Evolutionary conservation across 371 early-diverging fungal genomes (phyloP), one percentile per base, ranked within the genome.

Genomic region (Mucor sp.): DNA sequence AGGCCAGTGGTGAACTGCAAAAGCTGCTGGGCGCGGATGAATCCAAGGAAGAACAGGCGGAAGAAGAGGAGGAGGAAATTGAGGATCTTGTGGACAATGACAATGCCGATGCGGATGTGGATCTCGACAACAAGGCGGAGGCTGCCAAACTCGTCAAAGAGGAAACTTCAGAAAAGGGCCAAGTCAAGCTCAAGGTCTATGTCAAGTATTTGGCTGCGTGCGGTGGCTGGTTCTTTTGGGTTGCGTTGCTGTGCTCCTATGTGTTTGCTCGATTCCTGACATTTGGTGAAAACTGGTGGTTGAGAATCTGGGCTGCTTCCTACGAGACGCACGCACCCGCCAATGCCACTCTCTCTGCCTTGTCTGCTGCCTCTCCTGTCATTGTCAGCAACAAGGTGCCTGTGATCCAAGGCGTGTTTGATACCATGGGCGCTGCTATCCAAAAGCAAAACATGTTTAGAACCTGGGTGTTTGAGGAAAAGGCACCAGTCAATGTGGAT

Each of bases 141-240:
- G 75, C 77, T 4, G 71, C 72, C 11, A 80, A 83, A 56, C 68
- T 87, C 33, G 75, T 86, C 0, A 60, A 76, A 60, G 86, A 85
- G 27, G 74, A 84, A 64, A 48, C 66, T 28, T 66, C 74, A 17
- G 71, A 74, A 62, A 44, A 83, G 19, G 94, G 94, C 4, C 71
- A 82, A 23, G 89, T 94, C 11, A 75, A 85, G 6, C 75, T 81
- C 67, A 62, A 81, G 17, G 85, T 90, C 12, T 91, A 94, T 66
- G 62, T 65, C 39, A 78, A 80, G 4, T 93, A 92, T 60, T 80
- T 92, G 23, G 60, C 66, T 19, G 91, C 91, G 0, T 84, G 88
- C 44, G 93, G 93, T 60, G 92, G 93, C 0, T 79, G 72, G 74
- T 32, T 71, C 4, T 89, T 82, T 72, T 88, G 88, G 83, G 32